Evolutionary conservation across 805 yeast genomes (phyloP).

Genomic region (Tetrapisispora iriomotensis): DNA sequence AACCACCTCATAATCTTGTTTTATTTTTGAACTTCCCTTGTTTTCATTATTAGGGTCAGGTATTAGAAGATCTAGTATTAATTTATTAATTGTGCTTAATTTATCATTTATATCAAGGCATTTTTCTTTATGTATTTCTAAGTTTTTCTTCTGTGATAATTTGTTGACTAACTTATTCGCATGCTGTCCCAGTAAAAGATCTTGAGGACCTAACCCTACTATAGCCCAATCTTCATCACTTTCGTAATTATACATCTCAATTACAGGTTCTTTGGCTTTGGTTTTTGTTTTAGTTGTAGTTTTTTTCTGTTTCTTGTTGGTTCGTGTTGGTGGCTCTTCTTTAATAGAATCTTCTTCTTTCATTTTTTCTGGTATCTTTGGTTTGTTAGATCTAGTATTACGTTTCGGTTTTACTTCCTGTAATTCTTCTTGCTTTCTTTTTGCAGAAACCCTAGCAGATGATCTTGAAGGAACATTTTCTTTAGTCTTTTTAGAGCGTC

Average conservation of each 20-base stretch:
- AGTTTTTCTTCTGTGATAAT: slow-evolving; percentile 21
- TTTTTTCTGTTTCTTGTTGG: slow-evolving; percentile 8
- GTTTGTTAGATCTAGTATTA: slow-evolving; percentile 3
- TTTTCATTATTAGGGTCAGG: slow-evolving; percentile 1
- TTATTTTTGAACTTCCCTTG: slow-evolving; percentile 2
- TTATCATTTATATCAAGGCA: slow-evolving; percentile 21
- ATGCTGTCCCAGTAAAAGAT: slow-evolving; percentile 11
- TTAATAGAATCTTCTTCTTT: slow-evolving; percentile 22
- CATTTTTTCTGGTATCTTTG: slow-evolving; percentile 4
- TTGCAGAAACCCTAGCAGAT: slow-evolving; percentile 18
- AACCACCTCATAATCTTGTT: slow-evolving; percentile 18
- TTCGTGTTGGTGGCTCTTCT: slow-evolving; percentile 5
- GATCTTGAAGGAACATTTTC: slow-evolving; percentile 7
- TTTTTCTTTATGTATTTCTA: slow-evolving; percentile 22
- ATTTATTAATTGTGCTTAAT: slow-evolving; percentile 17
- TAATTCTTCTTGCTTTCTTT: slow-evolving; percentile 26
- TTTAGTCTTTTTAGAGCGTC: slow-evolving; percentile 10
- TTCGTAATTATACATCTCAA: slow-evolving; percentile 19
- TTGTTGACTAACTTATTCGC: slow-evolving; percentile 19
- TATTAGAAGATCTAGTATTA: slow-evolving; percentile 12
- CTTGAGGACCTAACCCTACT: slow-evolving; percentile 29
- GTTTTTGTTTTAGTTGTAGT: slow-evolving; percentile 4
- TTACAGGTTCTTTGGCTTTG: slow-evolving; percentile 6
- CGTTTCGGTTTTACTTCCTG: slow-evolving; percentile 12
- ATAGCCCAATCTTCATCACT: slow-evolving; percentile 28